Evolutionary conservation across 2,329 filamentous ascomycete species (phyloP).

Genomic region (Teratosphaeriaceae sp.): DNA sequence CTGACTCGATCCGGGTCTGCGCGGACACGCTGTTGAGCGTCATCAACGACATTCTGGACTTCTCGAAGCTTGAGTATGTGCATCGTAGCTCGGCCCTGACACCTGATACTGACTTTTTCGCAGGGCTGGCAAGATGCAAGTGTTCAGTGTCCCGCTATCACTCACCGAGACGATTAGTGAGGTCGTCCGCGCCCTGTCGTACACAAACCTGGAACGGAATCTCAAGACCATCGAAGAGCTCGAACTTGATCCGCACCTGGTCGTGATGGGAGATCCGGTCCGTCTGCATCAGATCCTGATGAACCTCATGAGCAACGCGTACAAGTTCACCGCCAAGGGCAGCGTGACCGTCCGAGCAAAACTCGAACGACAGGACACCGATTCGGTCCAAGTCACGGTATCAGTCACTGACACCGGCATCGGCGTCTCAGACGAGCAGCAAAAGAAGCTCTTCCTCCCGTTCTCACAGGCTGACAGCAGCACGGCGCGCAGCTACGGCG

Average conservation of each 20-base stretch:
- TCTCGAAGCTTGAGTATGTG: conserved; percentile 42
- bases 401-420: conserved; percentile 89
- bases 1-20: conserved; percentile 59
- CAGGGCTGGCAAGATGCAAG: conserved; percentile 20
- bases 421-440: conserved; percentile 74
- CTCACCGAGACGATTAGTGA: conserved; percentile 55
- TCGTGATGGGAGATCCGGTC: conserved; percentile 46
- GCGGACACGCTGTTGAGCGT: conserved; percentile 49
- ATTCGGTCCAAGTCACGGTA: conserved; percentile 69
- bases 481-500: conserved; percentile 84
- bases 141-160: conserved; percentile 53
- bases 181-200: conserved; percentile 56
- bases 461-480: conserved; percentile 91
- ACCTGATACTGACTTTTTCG: neutral
- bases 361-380: conserved; percentile 62
- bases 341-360: conserved; percentile 76
- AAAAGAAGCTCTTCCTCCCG: conserved; percentile 81
- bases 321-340: conserved; percentile 87
- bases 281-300: conserved; percentile 51
- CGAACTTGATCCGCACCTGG: conserved; percentile 49
- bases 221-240: conserved; percentile 52
- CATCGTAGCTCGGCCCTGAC: neutral
- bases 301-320: conserved; percentile 85
- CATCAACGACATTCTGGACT: conserved; percentile 49
- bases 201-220: conserved; percentile 56